These are phyloP conservation scores for Lentinula sp. DNA, from an alignment of 768 basidiomycete species.

Conservation along the genomic window DNA sequence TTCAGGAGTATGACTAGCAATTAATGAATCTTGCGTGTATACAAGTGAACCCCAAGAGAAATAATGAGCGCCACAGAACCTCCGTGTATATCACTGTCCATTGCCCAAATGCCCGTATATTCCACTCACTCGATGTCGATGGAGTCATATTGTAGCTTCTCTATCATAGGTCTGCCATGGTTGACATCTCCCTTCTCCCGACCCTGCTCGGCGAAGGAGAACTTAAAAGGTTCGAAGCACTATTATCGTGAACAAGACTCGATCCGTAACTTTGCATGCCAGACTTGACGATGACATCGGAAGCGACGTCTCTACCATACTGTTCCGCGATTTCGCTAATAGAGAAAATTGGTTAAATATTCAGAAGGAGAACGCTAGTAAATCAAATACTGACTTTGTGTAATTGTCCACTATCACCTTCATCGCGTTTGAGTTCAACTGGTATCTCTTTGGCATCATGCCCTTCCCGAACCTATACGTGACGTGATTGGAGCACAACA, in stretches of 20 bases:
- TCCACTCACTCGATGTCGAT: too few relatives aligned
- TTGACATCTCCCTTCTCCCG: background rate
- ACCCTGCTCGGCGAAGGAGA: background rate
- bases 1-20: too few relatives aligned
- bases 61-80: too few relatives aligned
- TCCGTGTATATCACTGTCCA: too few relatives aligned
- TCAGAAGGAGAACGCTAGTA: background rate
- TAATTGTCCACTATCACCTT: slow-evolving; percentile 84
- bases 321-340: slow-evolving; percentile 67
- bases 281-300: slow-evolving; percentile 10
- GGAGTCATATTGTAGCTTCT: too few relatives aligned
- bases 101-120: too few relatives aligned
- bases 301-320: slow-evolving; percentile 60
- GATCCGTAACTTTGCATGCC: background rate
- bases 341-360: background rate
- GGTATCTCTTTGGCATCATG: slow-evolving; percentile 84
- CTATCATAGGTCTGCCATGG: background rate
- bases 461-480: slow-evolving; percentile 87
- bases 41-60: too few relatives aligned
- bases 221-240: background rate
- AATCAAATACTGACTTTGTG: slow-evolving; percentile 47
- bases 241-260: background rate
- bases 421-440: slow-evolving; percentile 68
- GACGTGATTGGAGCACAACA: slow-evolving; percentile 78
- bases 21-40: too few relatives aligned